These are phyloP conservation scores for Pseudoturritis turrita DNA, from an alignment of 345 rosid species.

Conservation along the genomic window DNA sequence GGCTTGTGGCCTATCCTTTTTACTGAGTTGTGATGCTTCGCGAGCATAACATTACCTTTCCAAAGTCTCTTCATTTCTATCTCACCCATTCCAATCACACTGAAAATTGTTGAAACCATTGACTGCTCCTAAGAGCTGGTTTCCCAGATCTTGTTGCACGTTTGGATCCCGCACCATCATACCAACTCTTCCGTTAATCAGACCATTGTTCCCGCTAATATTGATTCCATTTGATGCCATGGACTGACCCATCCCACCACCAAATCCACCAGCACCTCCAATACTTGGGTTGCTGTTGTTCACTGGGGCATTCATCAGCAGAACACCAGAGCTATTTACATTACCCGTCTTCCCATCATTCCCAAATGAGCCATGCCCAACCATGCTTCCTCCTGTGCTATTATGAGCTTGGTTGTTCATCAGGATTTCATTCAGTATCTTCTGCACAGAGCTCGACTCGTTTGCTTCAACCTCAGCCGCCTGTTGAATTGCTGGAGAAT, in stretches of 20 bases:
- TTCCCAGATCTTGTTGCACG: conserved; percentile 78
- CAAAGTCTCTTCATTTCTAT: not conserved
- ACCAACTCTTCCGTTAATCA: conserved; percentile 68
- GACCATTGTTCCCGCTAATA: conserved; percentile 36
- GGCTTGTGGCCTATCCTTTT: conserved; percentile 14
- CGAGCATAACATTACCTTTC: not conserved
- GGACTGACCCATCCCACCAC: conserved; percentile 57
- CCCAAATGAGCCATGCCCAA: conserved; percentile 50
- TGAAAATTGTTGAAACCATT: conserved; percentile 71
- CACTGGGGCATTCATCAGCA: conserved; percentile 51
- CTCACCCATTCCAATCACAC: conserved; percentile 62
- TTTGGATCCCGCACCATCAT: conserved; percentile 61
- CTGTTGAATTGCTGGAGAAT: conserved; percentile 64
- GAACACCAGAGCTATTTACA: conserved; percentile 41
- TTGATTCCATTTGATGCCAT: conserved; percentile 57
- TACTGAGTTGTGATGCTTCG: conserved; percentile 7
- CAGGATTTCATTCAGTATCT: conserved; percentile 74
- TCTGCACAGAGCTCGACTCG: conserved; percentile 83
- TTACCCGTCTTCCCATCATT: conserved; percentile 53
- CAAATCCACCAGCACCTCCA: conserved; percentile 41
- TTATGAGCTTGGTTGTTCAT: conserved; percentile 56
- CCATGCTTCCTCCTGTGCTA: conserved; percentile 47
- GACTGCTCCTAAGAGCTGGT: conserved; percentile 71
- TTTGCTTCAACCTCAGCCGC: conserved; percentile 57
- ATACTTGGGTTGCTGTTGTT: conserved; percentile 40